phyloP scores from a whole-genome alignment of 108 stramenopile species.

The Epithemia pelagica region DNA sequence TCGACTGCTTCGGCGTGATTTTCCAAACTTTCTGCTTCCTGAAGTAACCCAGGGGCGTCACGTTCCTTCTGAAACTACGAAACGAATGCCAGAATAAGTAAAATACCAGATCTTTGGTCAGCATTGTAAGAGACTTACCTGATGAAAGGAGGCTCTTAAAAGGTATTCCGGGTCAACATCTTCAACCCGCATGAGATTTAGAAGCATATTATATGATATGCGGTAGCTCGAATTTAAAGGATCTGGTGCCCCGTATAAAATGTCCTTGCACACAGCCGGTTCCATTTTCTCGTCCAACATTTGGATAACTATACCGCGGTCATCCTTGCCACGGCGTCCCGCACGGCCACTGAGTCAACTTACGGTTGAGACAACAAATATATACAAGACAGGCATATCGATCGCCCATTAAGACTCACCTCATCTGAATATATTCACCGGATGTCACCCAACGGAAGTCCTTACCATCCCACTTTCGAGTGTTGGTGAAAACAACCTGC shows the following conservation, averaged over 20 bases:
- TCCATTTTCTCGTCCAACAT: slow-evolving; percentile 99
- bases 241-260: slow-evolving; percentile 75
- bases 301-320: slow-evolving; percentile 97
- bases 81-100: too few species aligned
- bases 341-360: slow-evolving; percentile 93
- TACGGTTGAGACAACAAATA: too few species aligned
- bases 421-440: slow-evolving; percentile 56
- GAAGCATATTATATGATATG: slow-evolving; percentile 98
- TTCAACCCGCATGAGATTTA: slow-evolving; percentile 98
- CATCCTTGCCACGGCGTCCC: slow-evolving; percentile 98
- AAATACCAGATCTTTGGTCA: too few species aligned
- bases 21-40: slow-evolving; percentile 59
- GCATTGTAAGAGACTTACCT: slow-evolving; percentile 1
- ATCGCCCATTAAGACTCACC: too few species aligned
- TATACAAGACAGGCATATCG: background rate
- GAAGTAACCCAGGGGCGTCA: slow-evolving; percentile 78
- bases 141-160: slow-evolving; percentile 84
- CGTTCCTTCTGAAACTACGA: slow-evolving; percentile 85
- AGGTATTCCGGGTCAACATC: slow-evolving; percentile 96
- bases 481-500: slow-evolving; percentile 94
- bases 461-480: slow-evolving; percentile 95
- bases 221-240: slow-evolving; percentile 93
- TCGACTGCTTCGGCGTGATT: slow-evolving; percentile 59
- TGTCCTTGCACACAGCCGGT: slow-evolving; percentile 81
- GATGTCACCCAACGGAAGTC: slow-evolving; percentile 84